Base-by-base conservation (phyloP, 768 basidiomycete genomes). In the Mycena leptocephala region DNA sequence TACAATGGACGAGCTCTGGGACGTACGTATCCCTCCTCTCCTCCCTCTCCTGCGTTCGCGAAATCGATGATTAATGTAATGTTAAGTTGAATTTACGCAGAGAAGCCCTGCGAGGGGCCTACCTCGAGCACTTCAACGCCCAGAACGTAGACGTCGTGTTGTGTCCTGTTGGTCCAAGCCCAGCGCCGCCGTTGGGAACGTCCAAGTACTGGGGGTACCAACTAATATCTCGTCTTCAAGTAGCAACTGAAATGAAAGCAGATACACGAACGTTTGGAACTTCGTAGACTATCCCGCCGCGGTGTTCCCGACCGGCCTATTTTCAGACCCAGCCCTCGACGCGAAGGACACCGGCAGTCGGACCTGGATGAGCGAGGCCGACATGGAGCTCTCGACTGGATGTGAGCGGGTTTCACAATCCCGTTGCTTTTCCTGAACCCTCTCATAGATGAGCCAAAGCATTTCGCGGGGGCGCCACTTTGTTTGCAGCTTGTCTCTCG, bases 131-230 rank as follows among this genome's bases (percentile, higher is more conserved):
- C 48, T 71, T 63, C n/a, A 62, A 71, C 30, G 51, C 61, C 8
- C 70, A 71, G 48, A 63, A 63, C 20, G 70, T 71, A 30, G 70
- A 71, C 13, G 70, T 71, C 20, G 61, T 71, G 20, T 14, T 71
- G 35, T 63, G 70, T 20, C 70, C 70, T 5, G 70, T 71, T 16
- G 70, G 59, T 5, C 70, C 70, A 24, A 61, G 59, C 3, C 61
- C 70, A 5, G 70, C 70, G 3, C 61, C 70, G 14, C n/a, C 10
- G 1, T 18, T 71, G 46, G 70, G 70, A 26, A 71, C 70, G 10
- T n/a, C 70, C 0, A 71, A 71, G 53, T 71, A 71, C n/a, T 71
- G 70, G 70, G 70, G 59, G 70, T 71, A 41, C 13, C 2, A 3
- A n/a, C 4, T 22, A 28, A 28, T 32, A 1, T 46, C 24, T 5